A percentile compares a stretch with the other conserved stretches of the same genome.
These are phyloP conservation scores for Yamadazyma laniorum DNA, from an alignment of 805 yeast genomes.

Conservation along the genomic window DNA sequence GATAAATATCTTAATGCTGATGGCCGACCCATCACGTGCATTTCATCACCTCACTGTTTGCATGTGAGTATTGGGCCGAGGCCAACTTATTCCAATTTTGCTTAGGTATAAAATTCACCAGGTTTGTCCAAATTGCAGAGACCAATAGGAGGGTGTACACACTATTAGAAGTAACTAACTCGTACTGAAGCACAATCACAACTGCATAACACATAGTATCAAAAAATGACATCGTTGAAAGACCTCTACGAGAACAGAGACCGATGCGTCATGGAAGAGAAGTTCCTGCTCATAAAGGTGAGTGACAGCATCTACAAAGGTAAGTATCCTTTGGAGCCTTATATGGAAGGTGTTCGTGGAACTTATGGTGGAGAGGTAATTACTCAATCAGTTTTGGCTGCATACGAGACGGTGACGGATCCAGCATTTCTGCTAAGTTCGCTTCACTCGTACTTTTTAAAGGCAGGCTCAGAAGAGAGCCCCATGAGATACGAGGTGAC, in stretches of 20 bases:
- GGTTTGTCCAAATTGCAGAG: too few relatives aligned
- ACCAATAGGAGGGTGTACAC: too few relatives aligned
- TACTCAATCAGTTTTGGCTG: conserved; percentile 35
- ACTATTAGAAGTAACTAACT: too few relatives aligned
- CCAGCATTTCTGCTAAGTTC: conserved; percentile 34
- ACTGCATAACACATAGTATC: too few relatives aligned
- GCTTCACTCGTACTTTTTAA: conserved; percentile 38
- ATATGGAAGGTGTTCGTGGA: conserved; percentile 25
- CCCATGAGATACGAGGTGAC: conserved; percentile 32
- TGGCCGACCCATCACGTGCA: too few relatives aligned
- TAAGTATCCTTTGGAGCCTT: conserved; percentile 23
- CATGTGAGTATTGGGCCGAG: too few relatives aligned
- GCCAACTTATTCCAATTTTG: too few relatives aligned
- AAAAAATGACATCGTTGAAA: conserved; percentile 10
- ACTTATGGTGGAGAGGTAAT: conserved; percentile 42
- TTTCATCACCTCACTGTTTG: too few relatives aligned
- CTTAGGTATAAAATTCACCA: too few relatives aligned
- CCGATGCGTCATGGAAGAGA: conserved; percentile 17
- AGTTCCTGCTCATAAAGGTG: conserved; percentile 12
- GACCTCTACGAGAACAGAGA: conserved; percentile 16
- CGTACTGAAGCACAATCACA: too few relatives aligned
- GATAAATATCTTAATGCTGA: too few relatives aligned
- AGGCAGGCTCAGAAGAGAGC: conserved; percentile 28
- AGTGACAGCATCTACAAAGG: conserved; percentile 14
- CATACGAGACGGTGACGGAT: conserved; percentile 27